Conservation (phyloP, 257 asterid species). For the Ilex aquifolium region DNA sequence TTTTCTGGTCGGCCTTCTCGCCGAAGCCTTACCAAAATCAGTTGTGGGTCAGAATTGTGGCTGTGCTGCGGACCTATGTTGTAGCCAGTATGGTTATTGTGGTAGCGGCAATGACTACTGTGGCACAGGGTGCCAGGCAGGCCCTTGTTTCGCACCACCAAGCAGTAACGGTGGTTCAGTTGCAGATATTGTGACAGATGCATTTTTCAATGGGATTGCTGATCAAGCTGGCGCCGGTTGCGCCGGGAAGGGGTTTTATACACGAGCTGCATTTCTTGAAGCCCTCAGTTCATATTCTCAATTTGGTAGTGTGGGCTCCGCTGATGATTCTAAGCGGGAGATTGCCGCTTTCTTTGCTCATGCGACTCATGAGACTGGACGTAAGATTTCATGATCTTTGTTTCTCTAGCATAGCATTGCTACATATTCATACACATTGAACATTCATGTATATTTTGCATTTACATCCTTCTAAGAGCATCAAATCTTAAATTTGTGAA, state of each 20-base stretch:
- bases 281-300: conserved; percentile 27
- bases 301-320: conserved; percentile 25
- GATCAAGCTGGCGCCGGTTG: conserved; percentile 26
- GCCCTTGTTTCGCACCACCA: conserved; percentile 27
- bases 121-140: conserved; percentile 37
- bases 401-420: background rate
- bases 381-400: conserved; percentile 16
- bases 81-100: conserved; percentile 42
- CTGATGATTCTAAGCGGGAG: conserved; percentile 42
- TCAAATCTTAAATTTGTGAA: background rate
- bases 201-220: conserved; percentile 34
- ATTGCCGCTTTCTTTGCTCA: conserved; percentile 57
- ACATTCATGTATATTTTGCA: background rate
- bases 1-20: conserved; percentile 14
- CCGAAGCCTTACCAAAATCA: background rate
- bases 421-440: no score
- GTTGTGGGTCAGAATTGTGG: conserved; percentile 35
- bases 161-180: conserved; percentile 17
- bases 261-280: conserved; percentile 36
- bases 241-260: conserved; percentile 41
- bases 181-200: conserved; percentile 30
- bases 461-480: background rate
- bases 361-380: conserved; percentile 47
- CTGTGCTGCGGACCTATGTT: conserved; percentile 33
- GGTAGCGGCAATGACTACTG: conserved; percentile 32